These are phyloP conservation scores for Cadophora malorum DNA, from an alignment of 2,329 filamentous ascomycete species.

Conservation along the genomic window DNA sequence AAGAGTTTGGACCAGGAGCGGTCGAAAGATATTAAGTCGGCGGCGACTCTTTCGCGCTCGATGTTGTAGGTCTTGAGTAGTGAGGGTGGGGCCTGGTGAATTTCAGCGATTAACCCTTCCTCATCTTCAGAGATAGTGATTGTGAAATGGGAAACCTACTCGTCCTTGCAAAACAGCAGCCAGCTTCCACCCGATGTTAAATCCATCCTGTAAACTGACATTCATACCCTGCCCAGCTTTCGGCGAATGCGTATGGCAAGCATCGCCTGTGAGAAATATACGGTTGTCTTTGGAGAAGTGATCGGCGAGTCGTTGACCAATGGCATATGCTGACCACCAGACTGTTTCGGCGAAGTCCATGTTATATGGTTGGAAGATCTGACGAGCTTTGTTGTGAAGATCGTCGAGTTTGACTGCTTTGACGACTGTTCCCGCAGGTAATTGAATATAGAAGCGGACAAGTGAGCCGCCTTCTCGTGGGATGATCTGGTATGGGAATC, in stretches of 20 bases:
- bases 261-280: slow-evolving; percentile 62
- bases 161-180: slow-evolving; percentile 54
- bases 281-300: slow-evolving; percentile 60
- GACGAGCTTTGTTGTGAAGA: slow-evolving; percentile 58
- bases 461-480: slow-evolving; percentile 67
- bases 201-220: slow-evolving; percentile 63
- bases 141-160: slow-evolving; percentile 37
- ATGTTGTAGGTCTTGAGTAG: slow-evolving; percentile 60
- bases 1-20: slow-evolving; percentile 60
- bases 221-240: slow-evolving; percentile 69
- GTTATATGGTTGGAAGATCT: slow-evolving; percentile 40
- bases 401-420: slow-evolving; percentile 59
- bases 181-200: slow-evolving; percentile 68
- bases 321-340: slow-evolving; percentile 65
- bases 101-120: neutral
- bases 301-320: slow-evolving; percentile 65
- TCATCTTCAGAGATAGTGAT: neutral
- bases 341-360: slow-evolving; percentile 35
- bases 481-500: too few species aligned
- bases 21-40: slow-evolving; percentile 67
- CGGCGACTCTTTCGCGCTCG: slow-evolving; percentile 59
- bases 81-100: slow-evolving; percentile 36
- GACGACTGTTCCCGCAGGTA: slow-evolving; percentile 58
- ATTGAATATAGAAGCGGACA: slow-evolving; percentile 62
- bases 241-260: slow-evolving; percentile 65